Percentiles rank a stretch among this genome's conserved stretches.
phyloP scores from a whole-genome alignment of 257 asterid genomes.

The Salvia miltiorrhiza region DNA sequence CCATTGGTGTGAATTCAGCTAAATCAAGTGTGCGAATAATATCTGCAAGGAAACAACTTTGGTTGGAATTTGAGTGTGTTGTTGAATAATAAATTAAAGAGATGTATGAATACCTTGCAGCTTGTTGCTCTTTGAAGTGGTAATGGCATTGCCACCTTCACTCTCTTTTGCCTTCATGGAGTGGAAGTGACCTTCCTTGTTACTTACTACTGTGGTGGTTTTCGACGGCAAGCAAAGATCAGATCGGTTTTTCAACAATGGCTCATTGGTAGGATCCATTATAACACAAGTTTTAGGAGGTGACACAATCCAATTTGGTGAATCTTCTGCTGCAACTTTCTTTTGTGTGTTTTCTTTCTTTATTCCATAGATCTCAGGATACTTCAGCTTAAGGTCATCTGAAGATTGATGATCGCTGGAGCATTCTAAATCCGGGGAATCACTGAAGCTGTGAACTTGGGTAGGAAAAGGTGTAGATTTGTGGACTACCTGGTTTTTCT shows the following conservation, averaged over 20 bases:
- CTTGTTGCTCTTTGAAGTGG: slow-evolving; percentile 18
- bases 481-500: slow-evolving; percentile 35
- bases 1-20: slow-evolving; percentile 62
- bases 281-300: slow-evolving; percentile 91
- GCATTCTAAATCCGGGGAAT: slow-evolving; percentile 58
- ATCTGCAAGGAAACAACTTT: slow-evolving; percentile 29
- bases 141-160: slow-evolving; percentile 22
- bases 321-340: slow-evolving; percentile 48
- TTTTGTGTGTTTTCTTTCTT: slow-evolving; percentile 34
- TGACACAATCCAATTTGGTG: slow-evolving; percentile 64
- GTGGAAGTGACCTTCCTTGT: slow-evolving; percentile 12
- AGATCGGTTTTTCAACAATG: slow-evolving; percentile 15
- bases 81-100: background rate
- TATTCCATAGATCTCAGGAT: slow-evolving; percentile 68
- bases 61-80: background rate
- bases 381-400: slow-evolving; percentile 42
- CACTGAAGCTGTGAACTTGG: slow-evolving; percentile 27
- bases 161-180: slow-evolving; percentile 5
- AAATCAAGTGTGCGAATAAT: slow-evolving; percentile 28
- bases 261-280: slow-evolving; percentile 66
- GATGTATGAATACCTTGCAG: slow-evolving; percentile 31
- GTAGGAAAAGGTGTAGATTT: slow-evolving; percentile 61
- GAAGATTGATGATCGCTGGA: slow-evolving; percentile 39
- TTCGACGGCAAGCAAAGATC: slow-evolving; percentile 24
- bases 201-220: slow-evolving; percentile 4